Conservation (phyloP, 352 stramenopile genomes). For the Pythium biforme region DNA sequence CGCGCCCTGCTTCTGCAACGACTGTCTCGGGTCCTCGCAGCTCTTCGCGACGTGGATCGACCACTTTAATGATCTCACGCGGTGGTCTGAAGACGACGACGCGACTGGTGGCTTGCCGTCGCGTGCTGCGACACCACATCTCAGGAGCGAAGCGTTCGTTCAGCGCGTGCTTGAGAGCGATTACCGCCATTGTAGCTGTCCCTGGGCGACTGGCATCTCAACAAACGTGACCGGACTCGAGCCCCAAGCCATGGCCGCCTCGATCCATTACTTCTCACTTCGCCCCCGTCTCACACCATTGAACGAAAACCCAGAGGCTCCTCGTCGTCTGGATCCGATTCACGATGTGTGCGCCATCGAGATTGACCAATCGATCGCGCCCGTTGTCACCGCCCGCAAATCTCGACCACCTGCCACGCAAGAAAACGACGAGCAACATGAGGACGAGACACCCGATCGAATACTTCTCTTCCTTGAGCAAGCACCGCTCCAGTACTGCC, state of each 20-base stretch:
- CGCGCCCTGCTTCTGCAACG: constrained; percentile 49
- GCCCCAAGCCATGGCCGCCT: not conserved
- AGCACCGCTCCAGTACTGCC: not conserved
- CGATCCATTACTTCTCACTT: not conserved
- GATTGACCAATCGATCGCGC: constrained; percentile 9
- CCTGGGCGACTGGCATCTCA: not conserved
- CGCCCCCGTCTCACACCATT: too few relatives aligned
- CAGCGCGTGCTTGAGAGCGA: constrained; percentile 4
- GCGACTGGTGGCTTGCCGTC: not conserved
- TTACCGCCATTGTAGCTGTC: not conserved
- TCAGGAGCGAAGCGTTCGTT: constrained; percentile 10
- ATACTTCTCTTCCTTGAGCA: not conserved
- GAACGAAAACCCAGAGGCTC: not conserved
- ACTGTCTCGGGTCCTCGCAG: constrained; percentile 46
- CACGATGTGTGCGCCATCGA: constrained; percentile 18
- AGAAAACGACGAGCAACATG: not conserved
- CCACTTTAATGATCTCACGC: constrained; percentile 52
- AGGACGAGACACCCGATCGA: not conserved
- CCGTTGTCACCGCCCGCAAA: not conserved
- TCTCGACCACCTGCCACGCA: not conserved
- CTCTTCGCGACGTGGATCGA: constrained; percentile 51
- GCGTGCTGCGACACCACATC: not conserved
- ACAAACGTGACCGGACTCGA: not conserved
- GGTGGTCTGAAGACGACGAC: constrained; percentile 28
- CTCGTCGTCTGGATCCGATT: not conserved